Base-by-base conservation (phyloP, 768 basidiomycete genomes). In the Rhizopogon roseolus region DNA sequence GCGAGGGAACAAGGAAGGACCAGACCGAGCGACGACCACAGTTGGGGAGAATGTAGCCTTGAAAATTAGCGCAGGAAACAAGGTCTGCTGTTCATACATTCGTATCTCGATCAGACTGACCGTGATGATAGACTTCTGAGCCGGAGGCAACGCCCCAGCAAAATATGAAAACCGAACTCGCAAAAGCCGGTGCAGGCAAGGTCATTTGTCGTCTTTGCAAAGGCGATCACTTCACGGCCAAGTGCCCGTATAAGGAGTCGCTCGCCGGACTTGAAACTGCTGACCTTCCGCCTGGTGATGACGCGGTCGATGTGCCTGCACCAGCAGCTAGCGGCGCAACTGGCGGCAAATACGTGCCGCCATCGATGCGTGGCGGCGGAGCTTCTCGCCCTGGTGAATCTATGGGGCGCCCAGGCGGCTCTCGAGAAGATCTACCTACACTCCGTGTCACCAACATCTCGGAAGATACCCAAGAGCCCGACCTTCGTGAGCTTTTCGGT, bases 201-300 rank as follows among this genome's bases (percentile, higher is more conserved):
- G 90, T 99, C 58, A 72, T 79, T 41, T 99, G 97, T 79, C 81
- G 97, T 59, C 74, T 97, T 52, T 98, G 97, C 76, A 92, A 96
- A 67, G 97, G 96, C 50, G 90, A 89, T 59, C 97, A 98, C 75
- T 98, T 95, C 72, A 99, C 97, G 13, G 90, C 94, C 58, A 94
- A 95, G 71, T 98, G 97, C 80, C 97, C 97, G 6, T 95, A 94
- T 81, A 97, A 94, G 73, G 94, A 98, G 63, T 88, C 90, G 8
- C 81, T 99, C 13, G 86, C 85, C 9, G 88, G 83, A 4, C 75
- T 93, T 45, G 90, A 80, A 29, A 85, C 76, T 11, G 72, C 74
- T 5, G 85, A 81, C 1, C 62, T 73, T 0, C 72, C 77, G 4
- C 59, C 75, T 9, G 8, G 69, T 40, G 72, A 60, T 29, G 71